These are phyloP conservation scores for Diaporthe vexans DNA, from an alignment of 2,329 filamentous ascomycete species.

Conservation along the genomic window DNA sequence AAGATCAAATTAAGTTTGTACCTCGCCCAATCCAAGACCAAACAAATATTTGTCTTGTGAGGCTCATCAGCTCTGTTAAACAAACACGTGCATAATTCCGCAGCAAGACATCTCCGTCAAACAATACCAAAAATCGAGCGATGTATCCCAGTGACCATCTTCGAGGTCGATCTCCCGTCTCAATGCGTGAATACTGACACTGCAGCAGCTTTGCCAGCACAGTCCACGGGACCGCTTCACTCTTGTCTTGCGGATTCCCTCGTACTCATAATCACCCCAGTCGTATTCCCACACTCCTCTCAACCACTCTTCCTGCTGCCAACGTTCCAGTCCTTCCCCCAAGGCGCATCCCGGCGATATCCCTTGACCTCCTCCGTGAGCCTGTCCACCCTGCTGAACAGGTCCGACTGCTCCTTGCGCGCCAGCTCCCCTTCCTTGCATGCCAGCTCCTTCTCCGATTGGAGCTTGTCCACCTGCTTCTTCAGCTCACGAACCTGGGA, in stretches of 20 bases:
- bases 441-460: not conserved
- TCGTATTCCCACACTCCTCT: not conserved
- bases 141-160: not conserved
- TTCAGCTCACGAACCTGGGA: not conserved
- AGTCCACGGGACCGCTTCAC: not conserved
- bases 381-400: not conserved
- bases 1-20: too few species aligned
- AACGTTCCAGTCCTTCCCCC: conserved; percentile 8
- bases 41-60: not conserved
- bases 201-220: not conserved
- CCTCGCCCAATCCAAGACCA: not conserved
- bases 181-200: not conserved
- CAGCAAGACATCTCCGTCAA: not conserved
- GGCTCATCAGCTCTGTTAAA: not conserved
- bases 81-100: not conserved
- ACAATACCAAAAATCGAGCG: not conserved
- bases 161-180: not conserved
- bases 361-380: not conserved
- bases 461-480: not conserved
- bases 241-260: not conserved
- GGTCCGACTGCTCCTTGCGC: not conserved
- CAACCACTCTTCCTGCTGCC: not conserved
- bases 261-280: not conserved
- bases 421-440: too few species aligned
- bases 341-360: not conserved